Conservation (phyloP, 495 filamentous ascomycete species). For the Lichina pygmaea region DNA sequence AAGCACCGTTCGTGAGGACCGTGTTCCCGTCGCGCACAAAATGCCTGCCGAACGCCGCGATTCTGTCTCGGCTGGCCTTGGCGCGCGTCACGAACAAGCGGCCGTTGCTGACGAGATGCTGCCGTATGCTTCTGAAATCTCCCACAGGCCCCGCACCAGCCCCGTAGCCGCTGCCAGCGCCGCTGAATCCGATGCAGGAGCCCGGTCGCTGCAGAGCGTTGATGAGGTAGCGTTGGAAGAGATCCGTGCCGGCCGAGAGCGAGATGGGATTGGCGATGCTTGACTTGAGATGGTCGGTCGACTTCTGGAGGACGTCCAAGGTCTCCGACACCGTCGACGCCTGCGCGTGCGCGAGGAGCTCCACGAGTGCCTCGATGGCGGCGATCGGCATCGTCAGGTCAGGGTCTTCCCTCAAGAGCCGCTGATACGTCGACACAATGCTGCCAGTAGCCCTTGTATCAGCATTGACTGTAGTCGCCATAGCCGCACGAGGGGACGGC, state of each 20-base stretch:
- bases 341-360: constrained; percentile 46
- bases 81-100: constrained; percentile 65
- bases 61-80: constrained; percentile 58
- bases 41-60: constrained; percentile 48
- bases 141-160: constrained; percentile 18
- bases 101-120: constrained; percentile 60
- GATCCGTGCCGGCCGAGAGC: constrained; percentile 74
- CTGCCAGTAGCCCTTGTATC: constrained; percentile 6
- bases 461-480: neutral
- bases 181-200: neutral
- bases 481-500: neutral
- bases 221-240: constrained; percentile 85
- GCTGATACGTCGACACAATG: constrained; percentile 25
- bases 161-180: constrained; percentile 8
- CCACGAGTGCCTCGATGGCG: constrained; percentile 78
- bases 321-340: constrained; percentile 81
- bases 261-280: constrained; percentile 69
- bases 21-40: constrained; percentile 52
- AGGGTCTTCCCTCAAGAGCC: constrained; percentile 31
- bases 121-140: constrained; percentile 58
- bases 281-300: constrained; percentile 44
- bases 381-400: constrained; percentile 88
- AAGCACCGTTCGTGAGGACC: constrained; percentile 71
- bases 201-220: constrained; percentile 31
- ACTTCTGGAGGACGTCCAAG: constrained; percentile 50